Percentiles rank a stretch among this genome's conserved stretches.
phyloP scores from a whole-genome alignment of 2,329 filamentous ascomycete genomes.

The Scorias spongiosa region DNA sequence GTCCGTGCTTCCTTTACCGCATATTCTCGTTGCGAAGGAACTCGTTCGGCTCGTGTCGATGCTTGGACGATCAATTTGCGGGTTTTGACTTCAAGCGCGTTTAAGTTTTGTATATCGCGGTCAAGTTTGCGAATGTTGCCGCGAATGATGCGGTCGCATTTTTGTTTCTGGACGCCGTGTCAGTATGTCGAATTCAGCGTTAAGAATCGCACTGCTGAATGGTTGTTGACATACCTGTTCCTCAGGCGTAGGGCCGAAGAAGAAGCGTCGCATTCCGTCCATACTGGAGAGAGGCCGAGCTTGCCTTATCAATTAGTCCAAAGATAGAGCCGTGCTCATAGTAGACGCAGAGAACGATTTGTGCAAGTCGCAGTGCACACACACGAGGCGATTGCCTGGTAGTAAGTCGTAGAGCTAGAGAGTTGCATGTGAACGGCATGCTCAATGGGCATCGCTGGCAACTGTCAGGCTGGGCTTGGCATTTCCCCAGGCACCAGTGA shows the following conservation, averaged over 20 bases:
- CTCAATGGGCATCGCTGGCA: too few species aligned
- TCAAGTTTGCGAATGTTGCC: slow-evolving; percentile 86
- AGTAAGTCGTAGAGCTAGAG: too few species aligned
- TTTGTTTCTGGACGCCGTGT: slow-evolving; percentile 52
- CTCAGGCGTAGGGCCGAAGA: slow-evolving; percentile 85
- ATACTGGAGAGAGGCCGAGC: slow-evolving; percentile 33
- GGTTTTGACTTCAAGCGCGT: slow-evolving; percentile 67
- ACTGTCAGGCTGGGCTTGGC: too few species aligned
- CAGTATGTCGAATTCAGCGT: background rate
- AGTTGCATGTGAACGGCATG: too few species aligned
- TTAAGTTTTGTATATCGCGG: slow-evolving; percentile 71
- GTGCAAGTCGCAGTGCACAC: too few species aligned
- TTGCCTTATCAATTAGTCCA: background rate
- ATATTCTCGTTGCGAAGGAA: slow-evolving; percentile 63
- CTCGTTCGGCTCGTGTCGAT: slow-evolving; percentile 64
- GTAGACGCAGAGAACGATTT: too few species aligned
- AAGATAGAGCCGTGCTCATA: too few species aligned
- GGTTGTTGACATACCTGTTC: slow-evolving; percentile 52
- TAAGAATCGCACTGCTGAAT: slow-evolving; percentile 1
- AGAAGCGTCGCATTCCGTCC: slow-evolving; percentile 75
- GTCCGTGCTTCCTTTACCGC: slow-evolving; percentile 70
- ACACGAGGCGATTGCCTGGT: too few species aligned
- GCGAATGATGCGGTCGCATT: slow-evolving; percentile 85
- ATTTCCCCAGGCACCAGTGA: too few species aligned
- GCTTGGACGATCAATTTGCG: slow-evolving; percentile 72